These are phyloP conservation scores for Lactarius hengduanensis DNA, from an alignment of 768 basidiomycete species.

Conservation along the genomic window DNA sequence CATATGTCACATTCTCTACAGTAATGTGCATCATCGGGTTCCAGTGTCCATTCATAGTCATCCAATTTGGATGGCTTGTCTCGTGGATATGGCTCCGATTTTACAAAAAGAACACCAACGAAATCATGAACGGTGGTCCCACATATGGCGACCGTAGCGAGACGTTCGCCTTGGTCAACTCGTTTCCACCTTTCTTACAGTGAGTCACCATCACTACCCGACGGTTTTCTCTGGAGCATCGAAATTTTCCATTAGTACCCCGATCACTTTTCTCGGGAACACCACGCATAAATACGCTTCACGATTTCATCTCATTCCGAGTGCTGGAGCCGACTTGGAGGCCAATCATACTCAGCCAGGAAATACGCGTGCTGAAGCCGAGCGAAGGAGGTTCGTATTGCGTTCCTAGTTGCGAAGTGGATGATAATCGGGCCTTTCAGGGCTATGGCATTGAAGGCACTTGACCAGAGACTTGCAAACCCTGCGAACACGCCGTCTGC, in stretches of 20 bases:
- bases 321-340: constrained; percentile 63
- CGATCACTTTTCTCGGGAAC: constrained; percentile 65
- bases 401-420: constrained; percentile 5
- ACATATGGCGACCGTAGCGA: constrained; percentile 93
- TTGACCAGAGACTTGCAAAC: constrained; percentile 87
- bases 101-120: constrained; percentile 83
- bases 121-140: constrained; percentile 58
- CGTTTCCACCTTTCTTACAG: constrained; percentile 98
- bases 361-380: constrained; percentile 92
- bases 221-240: constrained; percentile 4
- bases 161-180: constrained; percentile 90
- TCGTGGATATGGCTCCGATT: constrained; percentile 95
- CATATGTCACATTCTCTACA: constrained; percentile 86
- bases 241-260: constrained; percentile 49
- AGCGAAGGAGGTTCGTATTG: constrained; percentile 75
- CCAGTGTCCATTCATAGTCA: constrained; percentile 88
- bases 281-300: constrained; percentile 64
- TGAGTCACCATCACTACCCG: constrained; percentile 35
- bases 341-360: constrained; percentile 75
- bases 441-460: constrained; percentile 93
- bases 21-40: constrained; percentile 79
- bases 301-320: constrained; percentile 73
- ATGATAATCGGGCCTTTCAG: constrained; percentile 41
- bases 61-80: constrained; percentile 99
- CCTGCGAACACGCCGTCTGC: constrained; percentile 34